A percentile compares a stretch with the other conserved stretches of the same genome.
Conservation (phyloP, 495 filamentous ascomycete species). For the Aspergillus nanangensis region DNA sequence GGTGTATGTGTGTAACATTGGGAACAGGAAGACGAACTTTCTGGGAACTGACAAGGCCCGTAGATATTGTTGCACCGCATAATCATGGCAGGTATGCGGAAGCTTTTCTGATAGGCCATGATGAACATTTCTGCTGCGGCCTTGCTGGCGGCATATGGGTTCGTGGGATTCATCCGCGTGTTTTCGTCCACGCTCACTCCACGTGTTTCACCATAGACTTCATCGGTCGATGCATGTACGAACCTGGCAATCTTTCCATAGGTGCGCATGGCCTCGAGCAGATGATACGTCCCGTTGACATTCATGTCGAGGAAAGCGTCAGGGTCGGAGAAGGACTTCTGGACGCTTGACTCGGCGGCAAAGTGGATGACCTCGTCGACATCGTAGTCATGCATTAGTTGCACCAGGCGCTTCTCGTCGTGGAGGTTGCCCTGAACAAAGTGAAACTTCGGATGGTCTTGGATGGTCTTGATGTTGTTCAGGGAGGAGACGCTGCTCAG, state of each 20-base stretch:
- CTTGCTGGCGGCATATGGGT: slow-evolving; percentile 75
- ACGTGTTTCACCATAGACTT: slow-evolving; percentile 72
- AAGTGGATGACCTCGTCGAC: slow-evolving; percentile 77
- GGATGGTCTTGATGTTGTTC: slow-evolving; percentile 61
- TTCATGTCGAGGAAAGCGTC: slow-evolving; percentile 67
- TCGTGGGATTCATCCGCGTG: slow-evolving; percentile 60
- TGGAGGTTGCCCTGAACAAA: slow-evolving; percentile 71
- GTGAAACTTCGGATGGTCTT: slow-evolving; percentile 61
- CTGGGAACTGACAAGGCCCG: slow-evolving; percentile 73
- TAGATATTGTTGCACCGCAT: slow-evolving; percentile 77
- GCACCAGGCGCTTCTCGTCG: slow-evolving; percentile 54
- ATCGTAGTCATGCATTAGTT: slow-evolving; percentile 53
- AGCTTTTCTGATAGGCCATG: slow-evolving; percentile 66
- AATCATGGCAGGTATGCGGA: slow-evolving; percentile 66
- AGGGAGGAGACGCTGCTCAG: slow-evolving; percentile 69
- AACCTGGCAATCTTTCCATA: slow-evolving; percentile 56
- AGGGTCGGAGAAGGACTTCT: slow-evolving; percentile 67
- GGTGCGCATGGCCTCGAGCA: slow-evolving; percentile 63
- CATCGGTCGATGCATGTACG: slow-evolving; percentile 71
- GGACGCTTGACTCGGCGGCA: slow-evolving; percentile 71
- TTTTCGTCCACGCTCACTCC: slow-evolving; percentile 54
- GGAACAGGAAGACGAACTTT: no score
- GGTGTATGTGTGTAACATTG: slow-evolving; percentile 64
- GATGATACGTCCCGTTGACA: slow-evolving; percentile 67
- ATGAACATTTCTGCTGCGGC: slow-evolving; percentile 82